phyloP scores from a whole-genome alignment of 257 asterid species.

The Thymus mandschuricus region DNA sequence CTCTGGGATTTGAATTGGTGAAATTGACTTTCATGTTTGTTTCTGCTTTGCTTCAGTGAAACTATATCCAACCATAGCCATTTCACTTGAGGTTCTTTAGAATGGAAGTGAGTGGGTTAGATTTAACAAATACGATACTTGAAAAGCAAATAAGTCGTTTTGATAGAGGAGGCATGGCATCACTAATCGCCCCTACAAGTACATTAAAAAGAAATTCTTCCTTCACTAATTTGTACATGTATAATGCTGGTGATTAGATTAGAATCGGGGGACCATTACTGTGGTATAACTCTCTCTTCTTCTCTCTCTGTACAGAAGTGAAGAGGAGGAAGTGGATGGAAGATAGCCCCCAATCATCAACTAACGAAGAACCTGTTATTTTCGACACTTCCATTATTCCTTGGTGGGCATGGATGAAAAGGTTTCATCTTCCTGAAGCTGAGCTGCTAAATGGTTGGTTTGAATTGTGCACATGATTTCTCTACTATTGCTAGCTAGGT shows the following conservation, averaged over 20 bases:
- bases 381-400: constrained; percentile 90
- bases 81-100: not conserved
- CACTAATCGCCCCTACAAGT: not conserved
- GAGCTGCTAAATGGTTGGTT: constrained; percentile 93
- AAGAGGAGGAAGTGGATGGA: constrained; percentile 94
- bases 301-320: constrained; percentile 59
- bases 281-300: not conserved
- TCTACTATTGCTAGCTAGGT: no score
- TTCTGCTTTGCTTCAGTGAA: not conserved
- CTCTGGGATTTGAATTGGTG: not conserved
- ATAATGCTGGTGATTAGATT: constrained; percentile 1
- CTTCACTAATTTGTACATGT: not conserved
- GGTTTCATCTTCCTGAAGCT: constrained; percentile 98
- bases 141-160: no score
- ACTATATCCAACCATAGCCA: not conserved
- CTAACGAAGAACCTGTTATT: constrained; percentile 68
- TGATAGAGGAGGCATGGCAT: not conserved
- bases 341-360: constrained; percentile 81
- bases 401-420: constrained; percentile 98
- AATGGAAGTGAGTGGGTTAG: not conserved
- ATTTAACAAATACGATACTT: not conserved
- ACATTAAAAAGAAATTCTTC: not conserved
- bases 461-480: not conserved
- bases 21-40: not conserved
- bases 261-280: not conserved